Percentiles rank a stretch among this genome's conserved stretches.
phyloP scores from a whole-genome alignment of 148 eudicot species.

The Chenopodium quinoa region DNA sequence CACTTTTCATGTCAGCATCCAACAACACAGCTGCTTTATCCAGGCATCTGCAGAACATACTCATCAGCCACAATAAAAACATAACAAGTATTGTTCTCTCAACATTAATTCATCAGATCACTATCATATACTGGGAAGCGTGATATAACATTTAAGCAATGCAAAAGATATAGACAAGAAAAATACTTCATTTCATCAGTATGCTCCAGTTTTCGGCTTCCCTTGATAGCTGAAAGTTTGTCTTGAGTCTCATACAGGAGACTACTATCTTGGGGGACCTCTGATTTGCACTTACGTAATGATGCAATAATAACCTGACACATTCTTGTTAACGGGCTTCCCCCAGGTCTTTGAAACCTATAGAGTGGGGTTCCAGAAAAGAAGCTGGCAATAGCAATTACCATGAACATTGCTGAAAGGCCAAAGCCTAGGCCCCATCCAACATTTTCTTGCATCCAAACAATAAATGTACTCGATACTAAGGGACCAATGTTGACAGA shows the following conservation, averaged over 20 bases:
- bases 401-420: conserved; percentile 45
- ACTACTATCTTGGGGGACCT: conserved; percentile 35
- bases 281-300: conserved; percentile 34
- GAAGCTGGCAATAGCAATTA: conserved; percentile 42
- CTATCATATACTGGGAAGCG: neutral
- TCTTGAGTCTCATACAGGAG: conserved; percentile 40
- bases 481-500: conserved; percentile 50
- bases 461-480: conserved; percentile 39
- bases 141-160: neutral
- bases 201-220: conserved; percentile 45
- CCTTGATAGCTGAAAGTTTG: conserved; percentile 38
- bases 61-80: too few relatives aligned
- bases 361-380: conserved; percentile 43
- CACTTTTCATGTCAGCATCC: conserved; percentile 25
- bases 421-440: conserved; percentile 51
- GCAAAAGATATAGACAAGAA: conserved; percentile 1
- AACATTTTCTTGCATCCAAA: conserved; percentile 49
- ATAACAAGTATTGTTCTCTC: too few relatives aligned
- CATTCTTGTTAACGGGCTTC: conserved; percentile 49
- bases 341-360: conserved; percentile 50
- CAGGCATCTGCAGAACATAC: conserved; percentile 32
- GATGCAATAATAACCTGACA: conserved; percentile 48
- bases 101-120: neutral
- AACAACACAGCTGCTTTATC: conserved; percentile 57
- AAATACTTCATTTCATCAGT: conserved; percentile 43